Conservation (phyloP, 2,329 filamentous ascomycete genomes). For the Sarocladium brachiariae region DNA sequence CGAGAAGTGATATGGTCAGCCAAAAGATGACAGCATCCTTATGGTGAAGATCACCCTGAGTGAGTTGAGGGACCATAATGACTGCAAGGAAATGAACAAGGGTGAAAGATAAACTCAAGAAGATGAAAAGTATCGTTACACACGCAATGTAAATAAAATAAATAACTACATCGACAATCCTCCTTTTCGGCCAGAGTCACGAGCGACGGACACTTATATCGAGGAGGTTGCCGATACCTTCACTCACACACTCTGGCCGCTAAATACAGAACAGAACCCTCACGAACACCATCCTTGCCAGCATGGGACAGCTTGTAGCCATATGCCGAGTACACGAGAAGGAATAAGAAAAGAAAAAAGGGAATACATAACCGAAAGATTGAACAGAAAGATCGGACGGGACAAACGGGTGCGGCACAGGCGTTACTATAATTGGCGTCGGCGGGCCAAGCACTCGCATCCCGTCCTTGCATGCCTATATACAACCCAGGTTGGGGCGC, state of each 20-base stretch:
- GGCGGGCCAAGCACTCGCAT: too few relatives aligned
- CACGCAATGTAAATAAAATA: too few relatives aligned
- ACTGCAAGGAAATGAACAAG: not conserved
- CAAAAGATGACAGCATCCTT: slow-evolving; percentile 8
- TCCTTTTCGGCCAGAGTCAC: too few relatives aligned
- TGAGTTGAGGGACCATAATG: not conserved
- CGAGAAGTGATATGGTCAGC: not conserved
- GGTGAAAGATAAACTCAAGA: not conserved
- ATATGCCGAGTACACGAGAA: too few relatives aligned
- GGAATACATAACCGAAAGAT: too few relatives aligned
- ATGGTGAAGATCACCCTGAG: slow-evolving; percentile 1
- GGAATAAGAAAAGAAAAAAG: too few relatives aligned
- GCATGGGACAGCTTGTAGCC: too few relatives aligned
- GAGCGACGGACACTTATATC: not conserved
- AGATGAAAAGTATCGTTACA: not conserved
- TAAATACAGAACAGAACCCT: too few relatives aligned
- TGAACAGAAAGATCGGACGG: not conserved
- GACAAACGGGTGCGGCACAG: not conserved
- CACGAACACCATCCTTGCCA: too few relatives aligned
- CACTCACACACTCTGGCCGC: not conserved
- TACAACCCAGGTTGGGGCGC: too few relatives aligned
- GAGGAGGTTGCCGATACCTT: not conserved
- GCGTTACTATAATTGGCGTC: not conserved
- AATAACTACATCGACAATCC: too few relatives aligned
- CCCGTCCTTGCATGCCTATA: too few relatives aligned